Evolutionary conservation across 2,329 filamentous ascomycete genomes (phyloP), one percentile per base, ranked within the genome.

Genomic region (Stemphylium vesicarium): DNA sequence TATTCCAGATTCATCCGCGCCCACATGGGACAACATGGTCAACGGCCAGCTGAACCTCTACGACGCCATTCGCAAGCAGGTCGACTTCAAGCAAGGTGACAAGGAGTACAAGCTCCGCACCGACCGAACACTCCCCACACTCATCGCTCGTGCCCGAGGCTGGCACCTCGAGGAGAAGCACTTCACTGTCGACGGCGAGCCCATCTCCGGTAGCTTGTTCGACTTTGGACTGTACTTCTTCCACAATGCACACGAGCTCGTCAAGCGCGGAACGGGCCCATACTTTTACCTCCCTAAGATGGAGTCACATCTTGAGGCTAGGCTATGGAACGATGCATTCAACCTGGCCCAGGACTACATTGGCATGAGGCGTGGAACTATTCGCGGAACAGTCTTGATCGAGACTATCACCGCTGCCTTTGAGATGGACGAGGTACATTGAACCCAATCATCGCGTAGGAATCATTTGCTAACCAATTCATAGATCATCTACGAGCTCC

Each of bases 121-220:
- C 56, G 94, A 98, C 81, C 88, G 90, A 68, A 86, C 83, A 46
- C 86, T 91, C 6, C 93, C 95, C 16, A 98, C 95, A 13, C 85
- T 99, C 50, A 97, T 99, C 71, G 91, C 94, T 53, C 91, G 95
- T 71, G 92, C 95, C 50, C 88, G 95, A 78, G 95, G 95, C 73
- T 99, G 95, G 95, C 95, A 99, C 78, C 84, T 99, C 53, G 93
- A 96, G 58, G 95, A 99, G 87, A 97, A 96, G 85, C 95, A 98
- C 80, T 88, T 99, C 77, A 96, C 91, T 24, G 88, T 98, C 45
- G 92, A 98, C 68, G 94, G 93, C 61, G 92, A 96, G 83, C 88
- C 95, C 71, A 95, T 98, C 69, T 96, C 93, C 20, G 95, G 89
- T 55, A 86, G 87, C 60, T 85, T 99, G 56, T 98, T 98, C 78